phyloP scores from a whole-genome alignment of 352 stramenopile species.

The Bremia lactucae region DNA sequence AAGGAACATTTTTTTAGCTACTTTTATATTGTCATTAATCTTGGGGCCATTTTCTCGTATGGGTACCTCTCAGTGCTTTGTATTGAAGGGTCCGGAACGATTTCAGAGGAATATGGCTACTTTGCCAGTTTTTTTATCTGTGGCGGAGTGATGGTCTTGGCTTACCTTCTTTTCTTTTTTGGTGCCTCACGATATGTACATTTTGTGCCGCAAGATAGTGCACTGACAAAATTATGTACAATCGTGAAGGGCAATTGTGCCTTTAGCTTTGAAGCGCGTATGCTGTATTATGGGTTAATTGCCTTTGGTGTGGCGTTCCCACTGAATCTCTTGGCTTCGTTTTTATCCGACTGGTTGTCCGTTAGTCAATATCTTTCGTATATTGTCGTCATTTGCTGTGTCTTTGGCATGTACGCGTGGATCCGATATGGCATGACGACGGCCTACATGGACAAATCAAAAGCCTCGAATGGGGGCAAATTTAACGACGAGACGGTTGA shows the following conservation, averaged over 20 bases:
- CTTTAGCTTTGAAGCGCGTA: conserved; percentile 66
- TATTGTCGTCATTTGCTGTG: conserved; percentile 47
- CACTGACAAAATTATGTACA: conserved; percentile 57
- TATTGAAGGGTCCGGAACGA: conserved; percentile 67
- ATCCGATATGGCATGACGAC: conserved; percentile 74
- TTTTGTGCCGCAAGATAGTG: conserved; percentile 62
- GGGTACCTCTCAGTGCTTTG: conserved; percentile 84
- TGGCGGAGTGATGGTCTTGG: conserved; percentile 74
- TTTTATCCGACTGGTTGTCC: conserved; percentile 39
- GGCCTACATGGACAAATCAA: conserved; percentile 79
- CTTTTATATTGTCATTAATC: conserved; percentile 89
- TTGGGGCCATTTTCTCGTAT: conserved; percentile 87
- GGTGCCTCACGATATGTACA: conserved; percentile 58
- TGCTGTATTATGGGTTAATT: conserved; percentile 70
- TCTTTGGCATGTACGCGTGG: conserved; percentile 76
- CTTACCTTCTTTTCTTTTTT: conserved; percentile 53
- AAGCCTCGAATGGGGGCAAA: conserved; percentile 64
- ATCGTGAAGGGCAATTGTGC: conserved; percentile 69
- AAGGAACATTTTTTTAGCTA: conserved; percentile 86
- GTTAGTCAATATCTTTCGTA: conserved; percentile 68
- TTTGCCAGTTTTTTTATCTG: conserved; percentile 84
- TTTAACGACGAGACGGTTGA: conserved; percentile 78
- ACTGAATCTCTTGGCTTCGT: conserved; percentile 67
- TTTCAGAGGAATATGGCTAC: conserved; percentile 78
- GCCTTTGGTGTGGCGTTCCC: conserved; percentile 52